Base-by-base conservation (phyloP, 225 moss, liverwort and hornwort species). In the Polytrichum commune region DNA sequence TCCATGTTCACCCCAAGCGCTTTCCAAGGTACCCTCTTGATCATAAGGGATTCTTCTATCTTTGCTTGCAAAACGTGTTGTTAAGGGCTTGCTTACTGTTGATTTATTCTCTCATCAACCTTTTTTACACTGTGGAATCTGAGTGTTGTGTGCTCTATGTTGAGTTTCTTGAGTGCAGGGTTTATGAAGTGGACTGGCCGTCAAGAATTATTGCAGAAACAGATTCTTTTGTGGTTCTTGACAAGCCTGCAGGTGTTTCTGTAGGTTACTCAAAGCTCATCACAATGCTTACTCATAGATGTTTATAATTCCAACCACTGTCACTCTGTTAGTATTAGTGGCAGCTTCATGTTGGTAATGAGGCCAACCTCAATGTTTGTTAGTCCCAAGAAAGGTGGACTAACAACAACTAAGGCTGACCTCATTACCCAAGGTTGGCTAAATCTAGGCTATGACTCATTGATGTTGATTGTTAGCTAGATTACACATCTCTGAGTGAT, bases 181-280 rank as follows among this genome's bases (percentile, higher is more conserved):
- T 88, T 29, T 98, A 98, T 62, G 89, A 90, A 74, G 77, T 98
- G 64, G 89, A 98, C 67, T 98, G 98, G 98, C 76, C 74, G 67
- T 69, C 80, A 32, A 91, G 95, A 66, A 78, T 98, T 72, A 73
- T 98, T 56, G 83, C 77, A 19, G 91, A 91, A 66, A 86, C 90
- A 64, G 88, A 93, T 65, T 84, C 89, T 38, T 98, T 93, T 74
- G 90, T 95, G 55, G 86, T 98, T 72, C 88, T 98, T 64, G 91
- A 98, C 82, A 98, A 98, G 83, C 98, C 98, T 76, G 91, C 98
- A 27, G 95, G 98, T 81, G 91, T 98, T 58, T 95, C 98, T 81
- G 97, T 97, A 80, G 75, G 91, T 81, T 69, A 24, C 35, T 38
- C 70, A 20, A 26, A 58, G 4, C 58, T 58, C 22, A 58, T 23